Base-by-base conservation (phyloP, 2,329 filamentous ascomycete species). In the Colletotrichum somersetense region DNA sequence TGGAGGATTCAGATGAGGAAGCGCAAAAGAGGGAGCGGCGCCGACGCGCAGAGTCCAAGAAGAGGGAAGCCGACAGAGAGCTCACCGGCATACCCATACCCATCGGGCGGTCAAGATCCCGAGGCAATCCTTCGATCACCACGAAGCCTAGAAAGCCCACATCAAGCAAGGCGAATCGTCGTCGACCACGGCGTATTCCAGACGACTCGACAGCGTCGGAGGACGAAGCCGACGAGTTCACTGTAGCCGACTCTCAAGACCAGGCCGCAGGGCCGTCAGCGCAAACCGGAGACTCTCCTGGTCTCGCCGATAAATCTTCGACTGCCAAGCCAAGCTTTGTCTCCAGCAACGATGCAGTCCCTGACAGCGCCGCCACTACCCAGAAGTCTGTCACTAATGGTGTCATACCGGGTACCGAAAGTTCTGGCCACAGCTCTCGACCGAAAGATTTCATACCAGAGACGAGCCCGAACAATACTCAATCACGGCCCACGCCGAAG, bases 61-160 rank as follows among this genome's bases (percentile, higher is more conserved):
- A 82, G 46, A 80, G 83, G 1, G 78, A 81, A 30, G 85, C 83
- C 4, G 79, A 81, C 1, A 79, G 82, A 71, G 79, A 83, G 44
- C 80, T 87, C 71, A 80, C 79, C 1, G 80, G 35, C 55, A 58
- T 58, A 16, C n/a, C 78, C 14, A 83, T 87, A n/a, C 81, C 78
- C 63, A 79, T 86, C 5, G 53, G 48, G 6, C 68, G 72, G 0
- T 42, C 35, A 11, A 26, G 16, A 11, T 33, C 58, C 2, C 65
- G 57, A 5, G 68, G 50, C 5, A 58, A 66, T 7, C 72, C 68
- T 3, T 64, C 62, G 7, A 73, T 58, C 12, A 71, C 55, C 18
- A 66, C 48, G 38, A 69, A 69, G 35, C 20, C 68, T 16, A 64
- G 57, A 18, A 48, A 38, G 18, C 59, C 42, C 5, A 26, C 23